A percentile compares a stretch with the other conserved stretches of the same genome.
These are phyloP conservation scores for Ceratocystis cacaofunesta DNA, from an alignment of 2,329 filamentous ascomycete genomes.

Conservation along the genomic window DNA sequence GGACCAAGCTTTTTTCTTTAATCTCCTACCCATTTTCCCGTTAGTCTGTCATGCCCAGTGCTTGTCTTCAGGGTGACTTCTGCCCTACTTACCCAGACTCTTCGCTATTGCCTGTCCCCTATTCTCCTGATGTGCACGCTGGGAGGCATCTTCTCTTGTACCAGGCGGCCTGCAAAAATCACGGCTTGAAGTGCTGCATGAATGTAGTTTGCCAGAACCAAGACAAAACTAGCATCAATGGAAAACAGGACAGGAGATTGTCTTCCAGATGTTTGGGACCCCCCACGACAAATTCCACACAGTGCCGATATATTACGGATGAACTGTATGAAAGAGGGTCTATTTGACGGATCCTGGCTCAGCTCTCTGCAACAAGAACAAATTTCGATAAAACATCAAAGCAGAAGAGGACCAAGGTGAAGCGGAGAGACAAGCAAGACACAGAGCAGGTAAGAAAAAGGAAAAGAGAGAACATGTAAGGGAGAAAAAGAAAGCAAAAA, in stretches of 20 bases:
- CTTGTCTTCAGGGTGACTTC: neutral
- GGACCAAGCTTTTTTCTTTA: conserved; percentile 1
- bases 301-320: neutral
- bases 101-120: too few species aligned
- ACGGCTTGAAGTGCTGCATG: neutral
- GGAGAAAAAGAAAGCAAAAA: neutral
- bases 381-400: conserved; percentile 8
- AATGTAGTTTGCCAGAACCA: neutral
- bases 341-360: conserved; percentile 2
- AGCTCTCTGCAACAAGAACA: conserved; percentile 2
- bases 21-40: neutral
- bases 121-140: too few species aligned
- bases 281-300: neutral
- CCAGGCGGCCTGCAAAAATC: neutral
- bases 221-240: neutral
- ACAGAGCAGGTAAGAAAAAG: neutral
- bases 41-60: neutral
- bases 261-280: neutral
- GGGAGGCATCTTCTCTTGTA: too few species aligned
- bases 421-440: neutral
- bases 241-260: neutral
- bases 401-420: neutral
- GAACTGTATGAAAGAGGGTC: neutral
- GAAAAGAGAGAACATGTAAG: neutral
- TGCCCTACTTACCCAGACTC: neutral